Evolutionary conservation across 305 asterid genomes (phyloP), one percentile per base, ranked within the genome.

Genomic region (Nicotiana rustica): DNA sequence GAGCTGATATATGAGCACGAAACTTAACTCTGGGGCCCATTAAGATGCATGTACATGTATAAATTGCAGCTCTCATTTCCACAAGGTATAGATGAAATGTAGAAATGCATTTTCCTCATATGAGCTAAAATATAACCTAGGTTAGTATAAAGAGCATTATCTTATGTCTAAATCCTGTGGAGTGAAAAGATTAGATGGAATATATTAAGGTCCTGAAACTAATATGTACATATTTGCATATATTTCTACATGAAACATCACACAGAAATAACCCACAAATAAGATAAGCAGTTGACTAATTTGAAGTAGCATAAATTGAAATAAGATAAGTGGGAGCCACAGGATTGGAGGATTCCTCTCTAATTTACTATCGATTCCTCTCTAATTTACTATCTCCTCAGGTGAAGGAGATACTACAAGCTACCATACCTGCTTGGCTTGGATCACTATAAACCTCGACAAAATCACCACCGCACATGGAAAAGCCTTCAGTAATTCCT

Each of bases 381-480:
- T 3, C 10, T 64, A 15, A 76, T 31, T 76, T 76, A 52, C 80
- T 17, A 31, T 29, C n/a, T 76, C 66, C 49, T 76, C 80, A 14
- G 47, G 29, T 17, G 6, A 52, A 52, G 65, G 21, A 75, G 38
- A 75, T 14, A 17, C 65, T 14, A 52, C 80, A 75, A 52, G 17
- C 47, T 75, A 75, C 44, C 64, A 76, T 90, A 93, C 99, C 99
- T 88, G 83, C 86, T 90, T 96, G 98, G 92, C 91, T 91, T 83
- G 94, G 92, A 90, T 94, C 97, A 86, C 86, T 90, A 87, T 96
- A 96, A 80, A 96, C 98, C 88, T 96, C 99, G 75, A 93, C 94
- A 87, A 96, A 96, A 90, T 96, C 98, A 85, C 99, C 99, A 71
- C 98, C 98, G 49, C 99, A 96, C 98, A 96, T 94, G 49, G 99